Evolutionary conservation across 225 moss, liverwort and hornwort genomes (phyloP).

Genomic region (Thuidium tamariscinum): DNA sequence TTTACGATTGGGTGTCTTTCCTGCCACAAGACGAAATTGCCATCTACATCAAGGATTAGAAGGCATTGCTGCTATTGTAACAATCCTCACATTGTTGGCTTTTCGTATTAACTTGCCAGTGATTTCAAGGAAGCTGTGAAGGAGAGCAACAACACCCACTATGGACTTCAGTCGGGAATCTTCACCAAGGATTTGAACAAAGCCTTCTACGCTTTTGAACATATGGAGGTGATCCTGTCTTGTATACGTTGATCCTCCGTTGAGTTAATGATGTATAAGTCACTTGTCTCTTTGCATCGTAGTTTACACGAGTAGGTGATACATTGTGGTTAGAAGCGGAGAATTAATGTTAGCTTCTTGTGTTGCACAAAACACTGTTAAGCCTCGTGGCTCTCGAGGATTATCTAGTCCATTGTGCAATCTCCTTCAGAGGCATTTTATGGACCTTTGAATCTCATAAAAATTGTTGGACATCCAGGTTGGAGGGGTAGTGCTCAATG

Average conservation of each 20-base stretch:
- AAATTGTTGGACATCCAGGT: conserved; percentile 21
- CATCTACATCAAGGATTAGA: not conserved
- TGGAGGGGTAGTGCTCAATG: conserved; percentile 80
- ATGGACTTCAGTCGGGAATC: conserved; percentile 73
- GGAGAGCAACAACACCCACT: conserved; percentile 79
- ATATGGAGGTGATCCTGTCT: conserved; percentile 53
- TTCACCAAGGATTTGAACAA: conserved; percentile 84
- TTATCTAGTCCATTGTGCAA: not conserved
- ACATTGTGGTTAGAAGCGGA: not conserved
- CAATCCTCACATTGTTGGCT: not conserved
- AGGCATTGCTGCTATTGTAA: not conserved
- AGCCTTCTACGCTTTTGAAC: conserved; percentile 90
- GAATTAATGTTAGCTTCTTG: not conserved
- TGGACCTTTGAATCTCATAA: not conserved
- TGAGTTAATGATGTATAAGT: not conserved
- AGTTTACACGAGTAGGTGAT: not conserved
- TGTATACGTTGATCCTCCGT: not conserved
- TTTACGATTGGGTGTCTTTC: not conserved
- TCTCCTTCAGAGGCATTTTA: not conserved
- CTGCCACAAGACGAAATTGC: not conserved
- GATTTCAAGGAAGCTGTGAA: conserved; percentile 84
- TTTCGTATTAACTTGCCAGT: conserved; percentile 13
- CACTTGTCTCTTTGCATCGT: not conserved
- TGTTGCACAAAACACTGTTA: not conserved
- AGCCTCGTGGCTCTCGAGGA: too few relatives aligned